Percentiles rank a stretch among this genome's conserved stretches.
Conservation (phyloP, 176 grass and related monocot species). For the Juncus inflexus region DNA sequence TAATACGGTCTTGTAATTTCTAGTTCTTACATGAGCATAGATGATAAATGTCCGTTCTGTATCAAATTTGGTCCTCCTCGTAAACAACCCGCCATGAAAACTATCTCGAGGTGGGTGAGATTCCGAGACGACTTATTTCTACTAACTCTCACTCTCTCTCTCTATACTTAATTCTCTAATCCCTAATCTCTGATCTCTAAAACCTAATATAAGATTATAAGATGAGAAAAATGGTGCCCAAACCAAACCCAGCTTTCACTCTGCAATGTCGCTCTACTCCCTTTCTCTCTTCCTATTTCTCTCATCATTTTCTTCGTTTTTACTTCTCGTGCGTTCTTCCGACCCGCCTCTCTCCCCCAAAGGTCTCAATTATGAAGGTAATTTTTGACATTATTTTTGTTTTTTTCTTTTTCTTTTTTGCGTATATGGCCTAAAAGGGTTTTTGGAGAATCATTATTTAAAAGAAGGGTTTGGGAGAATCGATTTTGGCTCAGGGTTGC, state of each 20-base stretch:
- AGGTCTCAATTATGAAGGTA: conserved; percentile 96
- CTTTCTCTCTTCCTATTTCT: conserved; percentile 15
- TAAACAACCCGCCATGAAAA: conserved; percentile 12
- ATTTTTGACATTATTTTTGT: neutral
- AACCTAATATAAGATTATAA: conserved; percentile 10
- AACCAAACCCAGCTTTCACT: conserved; percentile 16
- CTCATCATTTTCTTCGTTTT: neutral
- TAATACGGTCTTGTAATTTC: too few species aligned
- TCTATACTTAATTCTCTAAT: neutral
- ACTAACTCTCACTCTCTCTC: neutral
- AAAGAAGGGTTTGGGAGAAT: too few species aligned
- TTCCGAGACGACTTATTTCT: conserved; percentile 26
- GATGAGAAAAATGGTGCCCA: conserved; percentile 1
- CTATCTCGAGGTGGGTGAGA: conserved; percentile 23
- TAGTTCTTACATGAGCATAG: too few species aligned
- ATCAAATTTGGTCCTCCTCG: conserved; percentile 18
- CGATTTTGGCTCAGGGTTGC: too few species aligned
- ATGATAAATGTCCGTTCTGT: too few species aligned
- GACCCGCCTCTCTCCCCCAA: conserved; percentile 92
- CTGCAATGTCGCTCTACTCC: conserved; percentile 10
- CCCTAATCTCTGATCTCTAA: conserved; percentile 7
- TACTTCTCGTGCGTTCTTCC: conserved; percentile 29
- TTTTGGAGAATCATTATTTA: too few species aligned
- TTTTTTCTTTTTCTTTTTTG: neutral
- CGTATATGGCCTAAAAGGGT: neutral